phyloP scores from a whole-genome alignment of 345 rosid species.

The Camelina neglecta region DNA sequence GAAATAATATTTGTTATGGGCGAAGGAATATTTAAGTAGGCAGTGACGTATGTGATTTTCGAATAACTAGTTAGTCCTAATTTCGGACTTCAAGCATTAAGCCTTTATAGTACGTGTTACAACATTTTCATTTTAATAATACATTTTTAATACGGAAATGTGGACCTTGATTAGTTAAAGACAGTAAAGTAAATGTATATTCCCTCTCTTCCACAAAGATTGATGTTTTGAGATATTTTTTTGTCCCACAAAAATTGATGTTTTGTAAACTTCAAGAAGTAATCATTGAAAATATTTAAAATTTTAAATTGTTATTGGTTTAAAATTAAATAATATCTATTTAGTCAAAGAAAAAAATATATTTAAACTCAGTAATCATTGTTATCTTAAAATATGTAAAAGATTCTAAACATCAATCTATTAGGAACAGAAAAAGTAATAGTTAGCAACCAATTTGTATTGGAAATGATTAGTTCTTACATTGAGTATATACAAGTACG shows the following conservation, averaged over 20 bases:
- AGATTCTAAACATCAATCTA: no score
- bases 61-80: slow-evolving; percentile 23
- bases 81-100: slow-evolving; percentile 8
- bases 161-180: slow-evolving; percentile 22
- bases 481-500: slow-evolving; percentile 11
- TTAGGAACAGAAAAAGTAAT: no score
- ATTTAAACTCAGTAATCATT: no score
- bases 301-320: no score
- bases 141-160: slow-evolving; percentile 2
- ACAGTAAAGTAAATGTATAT: not conserved
- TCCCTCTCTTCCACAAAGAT: no score
- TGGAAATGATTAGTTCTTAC: slow-evolving; percentile 33
- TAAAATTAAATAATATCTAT: no score
- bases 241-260: no score
- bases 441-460: slow-evolving; percentile 18
- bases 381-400: no score
- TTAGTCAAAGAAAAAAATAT: no score
- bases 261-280: no score
- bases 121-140: not conserved
- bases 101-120: slow-evolving; percentile 23
- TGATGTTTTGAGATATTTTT: no score
- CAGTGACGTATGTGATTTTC: slow-evolving; percentile 33
- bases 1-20: slow-evolving; percentile 36
- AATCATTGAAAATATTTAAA: no score
- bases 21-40: slow-evolving; percentile 28